Percentiles rank a stretch among this genome's conserved stretches.
phyloP scores from a whole-genome alignment of 2,329 filamentous ascomycete species.

The Xylaria sp. region DNA sequence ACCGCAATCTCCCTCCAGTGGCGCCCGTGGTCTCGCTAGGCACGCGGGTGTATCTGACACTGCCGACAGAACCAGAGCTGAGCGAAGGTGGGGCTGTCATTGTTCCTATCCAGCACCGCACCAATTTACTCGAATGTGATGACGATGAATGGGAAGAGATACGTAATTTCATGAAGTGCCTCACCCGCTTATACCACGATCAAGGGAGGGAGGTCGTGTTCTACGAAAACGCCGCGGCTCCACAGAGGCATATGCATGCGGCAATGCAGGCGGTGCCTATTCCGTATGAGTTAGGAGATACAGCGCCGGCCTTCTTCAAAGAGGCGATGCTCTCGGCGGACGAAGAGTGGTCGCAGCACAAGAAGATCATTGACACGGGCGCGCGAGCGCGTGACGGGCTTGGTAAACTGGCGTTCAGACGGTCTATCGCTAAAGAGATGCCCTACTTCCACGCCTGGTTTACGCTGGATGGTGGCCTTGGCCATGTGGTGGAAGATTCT shows the following conservation, averaged over 20 bases:
- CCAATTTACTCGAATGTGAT: conserved; percentile 95
- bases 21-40: conserved; percentile 88
- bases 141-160: conserved; percentile 99
- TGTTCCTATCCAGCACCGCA: conserved; percentile 85
- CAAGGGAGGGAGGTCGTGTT: conserved; percentile 93
- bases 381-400: conserved; percentile 72
- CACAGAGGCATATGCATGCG: conserved; percentile 82
- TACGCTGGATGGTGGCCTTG: conserved; percentile 87
- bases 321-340: conserved; percentile 91
- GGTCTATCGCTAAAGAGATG: conserved; percentile 90
- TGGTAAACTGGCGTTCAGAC: conserved; percentile 84
- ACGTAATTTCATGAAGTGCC: conserved; percentile 97
- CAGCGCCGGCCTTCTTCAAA: conserved; percentile 91
- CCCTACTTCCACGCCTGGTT: conserved; percentile 99
- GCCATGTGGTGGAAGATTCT: conserved; percentile 90
- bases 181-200: conserved; percentile 93
- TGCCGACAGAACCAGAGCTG: conserved; percentile 90
- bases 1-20: conserved; percentile 75
- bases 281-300: conserved; percentile 90
- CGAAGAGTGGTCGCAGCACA: conserved; percentile 95
- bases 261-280: conserved; percentile 88
- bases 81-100: conserved; percentile 86
- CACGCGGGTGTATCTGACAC: conserved; percentile 86
- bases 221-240: conserved; percentile 94
- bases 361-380: conserved; percentile 90